Conservation (phyloP, 1,139 yeast species). For the Geotrichum bryndzae region DNA sequence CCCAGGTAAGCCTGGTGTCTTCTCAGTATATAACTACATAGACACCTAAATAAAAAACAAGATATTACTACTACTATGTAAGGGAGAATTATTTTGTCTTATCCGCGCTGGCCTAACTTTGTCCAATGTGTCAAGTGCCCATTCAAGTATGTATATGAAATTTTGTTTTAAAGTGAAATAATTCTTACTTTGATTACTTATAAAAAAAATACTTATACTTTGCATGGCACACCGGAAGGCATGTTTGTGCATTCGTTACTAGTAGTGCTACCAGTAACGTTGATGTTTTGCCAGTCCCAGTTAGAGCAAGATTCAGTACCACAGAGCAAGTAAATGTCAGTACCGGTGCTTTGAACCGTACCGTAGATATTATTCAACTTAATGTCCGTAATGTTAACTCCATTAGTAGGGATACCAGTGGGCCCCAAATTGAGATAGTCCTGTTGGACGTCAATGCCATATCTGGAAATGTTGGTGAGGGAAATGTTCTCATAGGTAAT, state of each 20-base stretch:
- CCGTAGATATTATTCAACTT: constrained; percentile 1
- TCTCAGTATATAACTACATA: no score
- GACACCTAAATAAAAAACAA: no score
- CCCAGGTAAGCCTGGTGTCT: no score
- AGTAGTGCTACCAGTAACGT: constrained; percentile 2
- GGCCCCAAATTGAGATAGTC: constrained; percentile 7
- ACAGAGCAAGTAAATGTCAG: constrained; percentile 5
- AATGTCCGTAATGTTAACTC: not conserved
- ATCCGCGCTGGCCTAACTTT: no score
- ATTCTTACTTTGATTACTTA: no score
- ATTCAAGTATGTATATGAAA: no score
- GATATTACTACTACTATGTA: no score
- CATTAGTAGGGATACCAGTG: constrained; percentile 7
- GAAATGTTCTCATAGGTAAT: constrained; percentile 4
- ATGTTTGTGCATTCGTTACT: constrained; percentile 1
- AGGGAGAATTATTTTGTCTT: no score
- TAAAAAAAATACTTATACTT: not conserved
- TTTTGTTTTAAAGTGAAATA: no score
- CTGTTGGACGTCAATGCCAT: constrained; percentile 7
- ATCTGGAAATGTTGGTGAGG: constrained; percentile 2
- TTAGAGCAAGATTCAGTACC: constrained; percentile 2
- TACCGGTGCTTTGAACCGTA: not conserved
- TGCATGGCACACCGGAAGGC: constrained; percentile 3
- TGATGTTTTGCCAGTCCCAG: constrained; percentile 2
- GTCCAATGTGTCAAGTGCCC: no score